Conservation (phyloP, 352 stramenopile species). For the Phytophthora melonis region DNA sequence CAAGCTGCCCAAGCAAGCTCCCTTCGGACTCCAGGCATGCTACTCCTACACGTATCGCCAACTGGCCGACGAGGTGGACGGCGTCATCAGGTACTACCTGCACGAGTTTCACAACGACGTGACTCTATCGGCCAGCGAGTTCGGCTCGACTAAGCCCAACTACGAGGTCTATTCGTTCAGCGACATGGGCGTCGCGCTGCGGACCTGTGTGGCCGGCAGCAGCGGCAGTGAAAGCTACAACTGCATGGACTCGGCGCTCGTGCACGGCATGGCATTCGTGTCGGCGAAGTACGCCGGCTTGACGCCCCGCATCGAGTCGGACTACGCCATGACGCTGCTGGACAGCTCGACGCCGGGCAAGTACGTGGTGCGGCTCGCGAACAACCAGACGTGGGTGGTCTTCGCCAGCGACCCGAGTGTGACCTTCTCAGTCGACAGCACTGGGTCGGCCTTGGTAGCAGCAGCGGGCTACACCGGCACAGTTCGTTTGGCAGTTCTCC, state of each 20-base stretch:
- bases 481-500: constrained; percentile 55
- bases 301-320: constrained; percentile 48
- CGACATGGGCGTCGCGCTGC: constrained; percentile 59
- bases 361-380: constrained; percentile 53
- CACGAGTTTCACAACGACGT: constrained; percentile 65
- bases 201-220: constrained; percentile 42
- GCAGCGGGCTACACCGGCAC: constrained; percentile 44
- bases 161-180: constrained; percentile 65
- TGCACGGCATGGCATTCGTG: constrained; percentile 68
- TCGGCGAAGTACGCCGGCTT: constrained; percentile 54
- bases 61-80: constrained; percentile 45
- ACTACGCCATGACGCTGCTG: constrained; percentile 52
- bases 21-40: constrained; percentile 52
- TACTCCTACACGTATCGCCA: constrained; percentile 60
- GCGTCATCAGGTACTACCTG: constrained; percentile 56
- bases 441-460: constrained; percentile 40
- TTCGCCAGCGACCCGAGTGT: constrained; percentile 41
- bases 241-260: constrained; percentile 51
- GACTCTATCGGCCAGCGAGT: constrained; percentile 58
- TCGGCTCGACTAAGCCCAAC: constrained; percentile 42
- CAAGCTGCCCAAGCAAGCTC: constrained; percentile 43
- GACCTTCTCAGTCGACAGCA: constrained; percentile 46
- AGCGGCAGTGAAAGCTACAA: constrained; percentile 18
- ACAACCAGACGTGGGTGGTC: constrained; percentile 68
- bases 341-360: constrained; percentile 45